Evolutionary conservation across 106 monocot genomes (phyloP).

Genomic region (Chionographis japonica): DNA sequence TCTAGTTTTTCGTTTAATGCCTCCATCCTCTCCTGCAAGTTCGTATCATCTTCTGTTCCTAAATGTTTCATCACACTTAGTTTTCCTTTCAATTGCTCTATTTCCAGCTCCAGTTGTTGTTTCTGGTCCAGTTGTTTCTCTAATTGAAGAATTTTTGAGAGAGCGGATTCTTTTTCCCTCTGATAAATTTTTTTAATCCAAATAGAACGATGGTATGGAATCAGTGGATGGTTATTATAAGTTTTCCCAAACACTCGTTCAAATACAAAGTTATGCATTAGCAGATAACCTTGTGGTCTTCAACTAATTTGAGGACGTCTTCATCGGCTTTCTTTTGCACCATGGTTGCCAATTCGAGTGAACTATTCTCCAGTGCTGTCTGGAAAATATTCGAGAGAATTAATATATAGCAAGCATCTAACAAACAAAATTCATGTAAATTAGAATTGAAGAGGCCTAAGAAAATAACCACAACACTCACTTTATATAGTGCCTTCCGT

Average conservation of each 20-base stretch:
- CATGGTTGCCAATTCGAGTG: slow-evolving; percentile 53
- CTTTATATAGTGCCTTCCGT: too few relatives aligned
- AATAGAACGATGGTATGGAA: background rate
- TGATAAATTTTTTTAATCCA: slow-evolving; percentile 8
- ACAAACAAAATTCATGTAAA: too few relatives aligned
- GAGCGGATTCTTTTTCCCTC: slow-evolving; percentile 75
- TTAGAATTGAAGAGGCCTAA: too few relatives aligned
- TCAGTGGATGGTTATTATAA: background rate
- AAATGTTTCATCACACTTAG: slow-evolving; percentile 70
- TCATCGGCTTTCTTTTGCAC: slow-evolving; percentile 69
- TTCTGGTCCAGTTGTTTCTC: slow-evolving; percentile 72
- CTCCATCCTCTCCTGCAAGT: slow-evolving; percentile 42
- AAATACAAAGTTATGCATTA: background rate
- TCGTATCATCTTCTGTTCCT: slow-evolving; percentile 56
- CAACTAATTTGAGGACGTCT: slow-evolving; percentile 61
- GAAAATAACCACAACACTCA: too few relatives aligned
- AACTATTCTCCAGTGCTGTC: slow-evolving; percentile 41
- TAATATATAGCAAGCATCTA: too few relatives aligned
- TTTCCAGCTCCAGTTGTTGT: slow-evolving; percentile 74
- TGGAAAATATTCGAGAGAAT: slow-evolving; percentile 13
- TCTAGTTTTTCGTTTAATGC: slow-evolving; percentile 35
- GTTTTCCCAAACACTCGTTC: background rate
- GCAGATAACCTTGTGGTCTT: slow-evolving; percentile 70
- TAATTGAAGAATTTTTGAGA: slow-evolving; percentile 47
- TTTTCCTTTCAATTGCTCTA: slow-evolving; percentile 66